phyloP scores from a whole-genome alignment of 371 early-diverging fungal genomes.

The Batkoa obscura region DNA sequence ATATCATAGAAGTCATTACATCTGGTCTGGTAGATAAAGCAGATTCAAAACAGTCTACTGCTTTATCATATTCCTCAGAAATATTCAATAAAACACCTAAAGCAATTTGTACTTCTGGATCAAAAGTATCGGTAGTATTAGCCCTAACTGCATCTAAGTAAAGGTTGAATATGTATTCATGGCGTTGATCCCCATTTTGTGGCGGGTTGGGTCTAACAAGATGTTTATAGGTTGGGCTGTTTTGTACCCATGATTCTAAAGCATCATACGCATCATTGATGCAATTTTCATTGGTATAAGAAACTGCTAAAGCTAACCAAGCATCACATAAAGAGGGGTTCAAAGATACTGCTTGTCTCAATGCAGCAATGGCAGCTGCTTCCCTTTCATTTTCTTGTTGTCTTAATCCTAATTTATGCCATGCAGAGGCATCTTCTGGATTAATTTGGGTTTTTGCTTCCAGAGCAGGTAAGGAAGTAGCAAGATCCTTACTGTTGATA shows the following conservation, averaged over 20 bases:
- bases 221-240: slow-evolving; percentile 44
- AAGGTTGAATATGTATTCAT: slow-evolving; percentile 48
- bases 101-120: slow-evolving; percentile 82
- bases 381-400: slow-evolving; percentile 96
- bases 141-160: slow-evolving; percentile 63
- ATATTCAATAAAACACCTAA: slow-evolving; percentile 86
- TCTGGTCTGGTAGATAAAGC: slow-evolving; percentile 70
- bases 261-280: slow-evolving; percentile 64
- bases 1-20: slow-evolving; percentile 18
- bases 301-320: slow-evolving; percentile 74
- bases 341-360: slow-evolving; percentile 54
- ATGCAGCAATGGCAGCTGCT: slow-evolving; percentile 68
- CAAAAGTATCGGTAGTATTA: slow-evolving; percentile 48
- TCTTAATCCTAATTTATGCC: slow-evolving; percentile 68
- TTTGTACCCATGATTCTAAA: slow-evolving; percentile 68
- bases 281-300: slow-evolving; percentile 82
- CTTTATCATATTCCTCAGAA: slow-evolving; percentile 75
- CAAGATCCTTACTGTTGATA: slow-evolving; percentile 31
- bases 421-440: slow-evolving; percentile 56
- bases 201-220: slow-evolving; percentile 8
- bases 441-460: slow-evolving; percentile 79
- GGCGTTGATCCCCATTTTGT: slow-evolving; percentile 19
- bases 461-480: slow-evolving; percentile 72
- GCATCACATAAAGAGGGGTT: slow-evolving; percentile 52
- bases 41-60: slow-evolving; percentile 89